A percentile compares a stretch with the other conserved stretches of the same genome.
Conservation (phyloP, 495 filamentous ascomycete species). For the Xylaria scruposa region DNA sequence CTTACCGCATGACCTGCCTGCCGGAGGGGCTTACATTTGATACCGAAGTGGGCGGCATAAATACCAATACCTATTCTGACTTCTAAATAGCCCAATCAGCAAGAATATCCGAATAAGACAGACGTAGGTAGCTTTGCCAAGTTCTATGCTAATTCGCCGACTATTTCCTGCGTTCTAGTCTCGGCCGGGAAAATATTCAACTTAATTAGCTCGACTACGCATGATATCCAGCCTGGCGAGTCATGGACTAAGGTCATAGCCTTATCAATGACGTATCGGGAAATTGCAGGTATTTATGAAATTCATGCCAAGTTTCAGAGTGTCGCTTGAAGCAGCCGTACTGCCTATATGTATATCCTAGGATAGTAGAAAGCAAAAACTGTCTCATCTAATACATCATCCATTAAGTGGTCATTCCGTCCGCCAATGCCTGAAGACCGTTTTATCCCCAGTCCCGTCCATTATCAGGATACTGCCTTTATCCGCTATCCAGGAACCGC, state of each 20-base stretch:
- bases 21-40: slow-evolving; percentile 3
- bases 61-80: neutral
- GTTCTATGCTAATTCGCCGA: neutral
- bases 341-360: neutral
- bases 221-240: neutral
- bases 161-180: neutral
- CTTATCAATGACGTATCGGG: neutral
- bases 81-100: neutral
- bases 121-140: neutral
- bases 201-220: neutral
- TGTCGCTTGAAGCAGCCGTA: neutral
- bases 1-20: slow-evolving; percentile 8
- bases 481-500: slow-evolving; percentile 1
- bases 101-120: neutral
- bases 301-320: slow-evolving; percentile 1
- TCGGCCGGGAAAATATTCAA: neutral
- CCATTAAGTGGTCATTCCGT: slow-evolving; percentile 20
- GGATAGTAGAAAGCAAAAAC: neutral
- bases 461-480: slow-evolving; percentile 17
- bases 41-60: neutral
- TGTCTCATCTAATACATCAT: slow-evolving; percentile 24
- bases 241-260: neutral
- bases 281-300: slow-evolving; percentile 15
- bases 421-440: slow-evolving; percentile 8
- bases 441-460: slow-evolving; percentile 18